Evolutionary conservation across 1,139 yeast genomes (phyloP).

Genomic region (Geotrichum klebahnii): DNA sequence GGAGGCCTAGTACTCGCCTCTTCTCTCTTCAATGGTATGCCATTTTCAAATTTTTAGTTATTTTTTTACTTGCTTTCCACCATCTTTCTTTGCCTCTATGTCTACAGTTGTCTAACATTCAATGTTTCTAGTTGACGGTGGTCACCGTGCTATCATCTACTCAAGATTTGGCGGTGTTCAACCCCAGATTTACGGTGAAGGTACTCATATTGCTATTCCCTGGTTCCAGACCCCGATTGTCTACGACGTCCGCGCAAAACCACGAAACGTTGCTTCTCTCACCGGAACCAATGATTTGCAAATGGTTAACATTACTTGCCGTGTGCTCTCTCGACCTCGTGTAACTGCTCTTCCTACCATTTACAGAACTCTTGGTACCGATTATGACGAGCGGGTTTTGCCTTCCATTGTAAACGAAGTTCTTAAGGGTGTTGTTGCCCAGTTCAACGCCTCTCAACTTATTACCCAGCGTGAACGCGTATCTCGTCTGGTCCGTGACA

Average conservation of each 20-base stretch:
- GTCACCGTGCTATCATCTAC: constrained; percentile 94
- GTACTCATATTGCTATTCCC: constrained; percentile 90
- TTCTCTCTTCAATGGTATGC: constrained; percentile 63
- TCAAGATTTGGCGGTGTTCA: constrained; percentile 85
- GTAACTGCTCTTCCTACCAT: constrained; percentile 72
- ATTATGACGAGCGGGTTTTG: constrained; percentile 92
- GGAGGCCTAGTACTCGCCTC: constrained; percentile 63
- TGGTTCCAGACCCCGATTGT: constrained; percentile 93
- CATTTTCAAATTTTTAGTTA: too few species aligned
- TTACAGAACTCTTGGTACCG: constrained; percentile 86
- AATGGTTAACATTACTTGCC: constrained; percentile 97
- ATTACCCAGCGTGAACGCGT: constrained; percentile 98
- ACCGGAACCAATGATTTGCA: constrained; percentile 98
- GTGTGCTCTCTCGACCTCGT: constrained; percentile 90
- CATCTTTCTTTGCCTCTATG: not conserved
- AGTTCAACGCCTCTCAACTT: constrained; percentile 94
- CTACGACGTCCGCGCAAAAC: constrained; percentile 95
- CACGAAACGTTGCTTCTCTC: constrained; percentile 92
- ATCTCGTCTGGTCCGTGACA: constrained; percentile 84
- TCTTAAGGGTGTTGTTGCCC: constrained; percentile 93
- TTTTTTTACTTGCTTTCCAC: too few species aligned
- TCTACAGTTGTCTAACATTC: constrained; percentile 7
- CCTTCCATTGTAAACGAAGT: constrained; percentile 98
- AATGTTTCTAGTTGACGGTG: constrained; percentile 88
- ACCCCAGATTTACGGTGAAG: constrained; percentile 83